Percentiles rank a stretch among this genome's conserved stretches.
Conservation (phyloP, 495 filamentous ascomycete genomes). For the Staphylotrichum longicolle region DNA sequence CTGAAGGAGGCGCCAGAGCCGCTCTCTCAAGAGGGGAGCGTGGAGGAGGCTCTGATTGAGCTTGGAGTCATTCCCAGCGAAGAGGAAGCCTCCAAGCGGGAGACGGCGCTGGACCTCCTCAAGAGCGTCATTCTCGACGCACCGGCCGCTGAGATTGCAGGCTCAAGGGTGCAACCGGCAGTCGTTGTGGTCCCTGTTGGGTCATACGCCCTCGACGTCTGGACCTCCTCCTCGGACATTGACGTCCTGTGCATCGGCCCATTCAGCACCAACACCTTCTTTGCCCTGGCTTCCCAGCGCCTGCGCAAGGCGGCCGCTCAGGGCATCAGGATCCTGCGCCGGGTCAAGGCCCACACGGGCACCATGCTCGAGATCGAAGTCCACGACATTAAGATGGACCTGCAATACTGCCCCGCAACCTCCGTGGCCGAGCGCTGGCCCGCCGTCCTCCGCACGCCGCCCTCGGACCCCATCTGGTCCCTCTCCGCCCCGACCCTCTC, state of each 20-base stretch:
- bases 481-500: constrained; percentile 48
- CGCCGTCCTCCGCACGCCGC: constrained; percentile 31
- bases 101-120: constrained; percentile 45
- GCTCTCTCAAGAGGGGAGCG: constrained; percentile 25
- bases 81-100: constrained; percentile 40
- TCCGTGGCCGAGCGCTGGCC: constrained; percentile 46
- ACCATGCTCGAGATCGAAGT: constrained; percentile 57
- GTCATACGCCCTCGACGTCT: constrained; percentile 58
- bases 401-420: constrained; percentile 59
- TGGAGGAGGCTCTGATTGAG: constrained; percentile 31
- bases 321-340: constrained; percentile 50
- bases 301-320: constrained; percentile 43
- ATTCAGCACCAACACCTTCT: constrained; percentile 55
- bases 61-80: constrained; percentile 42
- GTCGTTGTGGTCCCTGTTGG: constrained; percentile 57
- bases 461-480: constrained; percentile 47
- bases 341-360: constrained; percentile 50
- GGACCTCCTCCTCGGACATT: constrained; percentile 54
- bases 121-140: constrained; percentile 39
- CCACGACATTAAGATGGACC: constrained; percentile 49
- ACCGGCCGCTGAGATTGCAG: constrained; percentile 2
- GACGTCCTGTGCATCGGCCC: constrained; percentile 59
- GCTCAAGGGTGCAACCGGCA: constrained; percentile 23
- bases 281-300: constrained; percentile 49
- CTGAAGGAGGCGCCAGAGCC: constrained; percentile 22